Evolutionary conservation across 805 yeast species (phyloP).

Genomic region (Hanseniaspora vineae): DNA sequence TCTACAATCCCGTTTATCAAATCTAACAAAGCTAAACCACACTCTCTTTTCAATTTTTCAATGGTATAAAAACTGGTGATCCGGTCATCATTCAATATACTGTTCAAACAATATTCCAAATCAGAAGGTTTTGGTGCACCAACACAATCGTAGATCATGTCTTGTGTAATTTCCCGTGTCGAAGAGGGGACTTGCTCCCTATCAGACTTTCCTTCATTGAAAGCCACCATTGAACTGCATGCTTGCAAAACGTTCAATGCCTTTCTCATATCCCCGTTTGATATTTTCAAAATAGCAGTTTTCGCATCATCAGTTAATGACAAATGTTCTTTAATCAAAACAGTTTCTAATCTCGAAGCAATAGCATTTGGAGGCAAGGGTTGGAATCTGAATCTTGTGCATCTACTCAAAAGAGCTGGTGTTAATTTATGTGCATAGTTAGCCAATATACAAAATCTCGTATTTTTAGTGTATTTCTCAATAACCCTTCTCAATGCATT

Average conservation of each 20-base stretch:
- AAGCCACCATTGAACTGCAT: constrained; percentile 36
- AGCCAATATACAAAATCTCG: constrained; percentile 92
- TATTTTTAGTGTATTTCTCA: constrained; percentile 85
- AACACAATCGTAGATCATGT: constrained; percentile 82
- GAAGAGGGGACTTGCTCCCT: not conserved
- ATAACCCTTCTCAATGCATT: constrained; percentile 69
- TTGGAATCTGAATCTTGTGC: constrained; percentile 87
- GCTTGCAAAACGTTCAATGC: constrained; percentile 92
- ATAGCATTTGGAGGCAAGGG: constrained; percentile 66
- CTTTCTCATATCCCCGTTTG: constrained; percentile 95
- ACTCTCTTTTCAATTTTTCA: constrained; percentile 46
- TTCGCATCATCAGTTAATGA: constrained; percentile 46
- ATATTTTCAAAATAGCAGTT: constrained; percentile 49
- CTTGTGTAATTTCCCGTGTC: constrained; percentile 50
- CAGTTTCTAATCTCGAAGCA: constrained; percentile 50
- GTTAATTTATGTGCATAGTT: constrained; percentile 91
- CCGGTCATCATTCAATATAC: constrained; percentile 83
- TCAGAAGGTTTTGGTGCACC: constrained; percentile 93
- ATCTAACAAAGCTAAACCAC: constrained; percentile 87
- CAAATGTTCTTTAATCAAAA: constrained; percentile 56
- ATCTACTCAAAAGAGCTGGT: constrained; percentile 88
- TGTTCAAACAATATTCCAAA: constrained; percentile 58
- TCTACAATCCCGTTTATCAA: constrained; percentile 64
- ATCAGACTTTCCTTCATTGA: not conserved
- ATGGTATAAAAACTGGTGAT: constrained; percentile 58